phyloP scores from a whole-genome alignment of 176 grass and related monocot species.

The Triticum dicoccoides region DNA sequence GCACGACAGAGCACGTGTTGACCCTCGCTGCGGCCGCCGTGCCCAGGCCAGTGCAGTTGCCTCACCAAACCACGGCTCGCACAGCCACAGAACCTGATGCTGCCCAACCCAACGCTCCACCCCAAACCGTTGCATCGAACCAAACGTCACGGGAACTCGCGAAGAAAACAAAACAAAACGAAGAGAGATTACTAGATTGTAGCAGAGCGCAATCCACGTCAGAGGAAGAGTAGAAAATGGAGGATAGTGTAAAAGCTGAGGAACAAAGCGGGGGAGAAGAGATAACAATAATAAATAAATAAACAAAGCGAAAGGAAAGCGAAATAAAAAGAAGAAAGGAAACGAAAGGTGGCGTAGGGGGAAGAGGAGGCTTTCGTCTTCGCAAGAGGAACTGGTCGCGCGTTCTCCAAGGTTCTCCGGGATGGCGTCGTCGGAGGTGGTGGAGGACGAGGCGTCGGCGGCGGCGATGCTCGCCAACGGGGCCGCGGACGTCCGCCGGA shows the following conservation, averaged over 20 bases:
- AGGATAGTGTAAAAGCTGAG: background rate
- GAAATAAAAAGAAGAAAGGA: background rate
- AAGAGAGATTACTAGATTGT: background rate
- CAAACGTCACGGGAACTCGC: background rate
- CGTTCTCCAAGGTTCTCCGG: conserved; percentile 34
- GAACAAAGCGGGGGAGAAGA: background rate
- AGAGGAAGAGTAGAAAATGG: background rate
- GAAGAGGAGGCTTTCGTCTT: conserved; percentile 1
- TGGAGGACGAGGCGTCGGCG: conserved; percentile 26
- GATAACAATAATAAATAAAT: background rate
- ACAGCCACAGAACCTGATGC: background rate
- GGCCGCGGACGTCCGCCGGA: conserved; percentile 37
- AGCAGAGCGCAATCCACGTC: background rate
- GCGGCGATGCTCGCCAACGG: conserved; percentile 24
- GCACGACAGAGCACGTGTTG: background rate
- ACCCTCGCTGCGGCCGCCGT: background rate
- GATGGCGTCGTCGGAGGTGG: conserved; percentile 38
- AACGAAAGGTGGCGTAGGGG: conserved; percentile 20
- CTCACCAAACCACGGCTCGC: background rate
- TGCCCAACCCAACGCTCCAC: background rate
- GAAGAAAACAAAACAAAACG: background rate
- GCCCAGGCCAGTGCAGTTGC: background rate
- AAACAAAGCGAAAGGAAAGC: background rate
- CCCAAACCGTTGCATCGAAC: too few relatives aligned
- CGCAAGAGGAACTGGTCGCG: background rate